phyloP scores from a whole-genome alignment of 2,329 filamentous ascomycete genomes.

The Cercospora sesami region DNA sequence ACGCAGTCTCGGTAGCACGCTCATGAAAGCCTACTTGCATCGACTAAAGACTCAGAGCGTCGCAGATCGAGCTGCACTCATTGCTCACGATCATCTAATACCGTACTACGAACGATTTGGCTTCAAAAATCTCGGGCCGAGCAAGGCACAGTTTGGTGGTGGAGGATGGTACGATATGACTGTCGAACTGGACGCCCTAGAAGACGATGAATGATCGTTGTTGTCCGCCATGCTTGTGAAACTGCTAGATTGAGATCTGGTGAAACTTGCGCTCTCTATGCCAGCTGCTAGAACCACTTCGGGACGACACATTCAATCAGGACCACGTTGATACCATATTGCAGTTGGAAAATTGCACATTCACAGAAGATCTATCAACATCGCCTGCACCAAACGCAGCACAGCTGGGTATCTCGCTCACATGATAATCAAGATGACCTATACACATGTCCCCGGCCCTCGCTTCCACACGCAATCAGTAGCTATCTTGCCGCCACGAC shows the following conservation, averaged over 20 bases:
- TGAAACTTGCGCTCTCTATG: neutral
- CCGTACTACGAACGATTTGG: conserved; percentile 75
- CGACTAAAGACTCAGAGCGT: conserved; percentile 69
- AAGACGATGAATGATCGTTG: conserved; percentile 8
- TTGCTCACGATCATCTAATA: conserved; percentile 73
- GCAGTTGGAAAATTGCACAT: neutral
- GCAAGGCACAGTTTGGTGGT: conserved; percentile 70
- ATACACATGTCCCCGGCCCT: neutral
- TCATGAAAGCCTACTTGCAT: conserved; percentile 76
- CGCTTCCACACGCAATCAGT: conserved; percentile 14
- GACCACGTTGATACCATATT: neutral
- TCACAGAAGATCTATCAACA: neutral
- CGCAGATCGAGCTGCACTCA: conserved; percentile 70
- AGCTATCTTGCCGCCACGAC: conserved; percentile 65
- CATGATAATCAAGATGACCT: neutral
- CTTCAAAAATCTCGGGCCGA: conserved; percentile 68
- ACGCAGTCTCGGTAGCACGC: conserved; percentile 69
- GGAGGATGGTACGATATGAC: conserved; percentile 85
- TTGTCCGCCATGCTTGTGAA: neutral
- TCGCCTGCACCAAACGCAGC: conserved; percentile 1
- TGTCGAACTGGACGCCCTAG: conserved; percentile 31
- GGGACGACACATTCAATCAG: neutral
- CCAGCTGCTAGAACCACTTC: neutral
- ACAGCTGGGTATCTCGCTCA: conserved; percentile 15
- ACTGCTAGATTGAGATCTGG: neutral